Base-by-base conservation (phyloP, 805 yeast species). In the Starmerella asiatica region DNA sequence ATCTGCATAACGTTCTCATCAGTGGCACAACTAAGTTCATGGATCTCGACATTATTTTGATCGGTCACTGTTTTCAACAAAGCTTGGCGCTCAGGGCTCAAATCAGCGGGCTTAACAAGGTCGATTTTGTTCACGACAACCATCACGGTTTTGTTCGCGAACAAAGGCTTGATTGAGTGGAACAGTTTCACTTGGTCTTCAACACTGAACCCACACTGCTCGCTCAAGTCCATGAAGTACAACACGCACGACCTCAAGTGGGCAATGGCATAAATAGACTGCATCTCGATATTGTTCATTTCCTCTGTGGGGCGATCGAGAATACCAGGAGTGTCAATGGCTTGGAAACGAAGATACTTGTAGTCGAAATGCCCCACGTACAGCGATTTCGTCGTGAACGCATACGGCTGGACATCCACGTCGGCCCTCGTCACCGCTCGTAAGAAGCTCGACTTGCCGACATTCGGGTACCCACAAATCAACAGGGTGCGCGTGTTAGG, bases 221-320 rank as follows among this genome's bases (percentile, higher is more conserved):
- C 99, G 26, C 94, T 82, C 53, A 88, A 71, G 70, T 91, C 99
- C 98, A 91, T 91, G 59, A 91, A 91, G 67, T 91, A 91, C 57
- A 91, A 65, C 33, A 91, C 94, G 62, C 96, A 83, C 21, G 97
- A 86, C 60, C 97, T 76, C 62, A 91, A 74, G 64, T 91, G 98
- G 26, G 98, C 98, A 69, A 91, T 85, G 46, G 98, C 98, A 57
- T 91, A 91, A 57, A 91, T 91, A 37, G 94, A 81, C 68, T 91
- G 99, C 98, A 91, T 91, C 69, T 91, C 99, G 62, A 91, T 91
- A 65, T 91, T 91, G 70, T 91, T 91, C 99, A 91, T 91, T 61
- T 91, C 98, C 64, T 91, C 99, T 33, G 96, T 85, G 45, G 98
- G 98, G 62, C 97, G 77, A 64, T 91, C 99, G 60, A 91, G 70